Conservation (phyloP, 176 grass and related monocot species). For the Hordeum marinum region DNA sequence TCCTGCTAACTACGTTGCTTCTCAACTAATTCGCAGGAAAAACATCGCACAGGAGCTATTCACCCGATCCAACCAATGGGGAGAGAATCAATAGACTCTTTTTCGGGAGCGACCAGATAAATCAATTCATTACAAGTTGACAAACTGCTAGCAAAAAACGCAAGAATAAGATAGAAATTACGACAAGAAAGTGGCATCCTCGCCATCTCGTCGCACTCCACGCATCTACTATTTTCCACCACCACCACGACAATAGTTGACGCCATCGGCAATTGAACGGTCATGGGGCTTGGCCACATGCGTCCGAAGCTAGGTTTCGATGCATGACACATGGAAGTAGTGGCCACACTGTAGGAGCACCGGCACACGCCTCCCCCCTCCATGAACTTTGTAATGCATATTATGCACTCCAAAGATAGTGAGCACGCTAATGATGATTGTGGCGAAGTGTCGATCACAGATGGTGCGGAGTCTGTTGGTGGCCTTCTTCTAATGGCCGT, state of each 20-base stretch:
- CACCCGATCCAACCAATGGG: too few relatives aligned
- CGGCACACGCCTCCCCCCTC: constrained; percentile 28
- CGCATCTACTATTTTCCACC: neutral
- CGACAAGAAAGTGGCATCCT: neutral
- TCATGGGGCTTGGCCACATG: neutral
- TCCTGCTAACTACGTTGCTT: too few relatives aligned
- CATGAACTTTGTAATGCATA: constrained; percentile 44
- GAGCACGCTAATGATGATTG: neutral
- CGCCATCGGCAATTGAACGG: neutral
- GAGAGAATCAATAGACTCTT: too few relatives aligned
- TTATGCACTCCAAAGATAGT: constrained; percentile 1
- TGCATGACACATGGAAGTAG: constrained; percentile 43
- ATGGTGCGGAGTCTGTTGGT: constrained; percentile 39
- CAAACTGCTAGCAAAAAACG: too few relatives aligned
- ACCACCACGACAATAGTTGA: neutral
- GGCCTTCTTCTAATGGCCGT: constrained; percentile 45
- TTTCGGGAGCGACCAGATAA: too few relatives aligned
- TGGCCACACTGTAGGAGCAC: constrained; percentile 52
- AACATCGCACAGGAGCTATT: too few relatives aligned
- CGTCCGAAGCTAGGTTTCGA: constrained; percentile 53
- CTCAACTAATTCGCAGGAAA: too few relatives aligned
- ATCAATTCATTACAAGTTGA: too few relatives aligned
- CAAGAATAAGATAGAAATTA: neutral
- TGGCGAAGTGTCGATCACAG: neutral
- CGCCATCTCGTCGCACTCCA: neutral